phyloP scores from a whole-genome alignment of 2,329 filamentous ascomycete genomes.

The Pezicula carpinea region DNA sequence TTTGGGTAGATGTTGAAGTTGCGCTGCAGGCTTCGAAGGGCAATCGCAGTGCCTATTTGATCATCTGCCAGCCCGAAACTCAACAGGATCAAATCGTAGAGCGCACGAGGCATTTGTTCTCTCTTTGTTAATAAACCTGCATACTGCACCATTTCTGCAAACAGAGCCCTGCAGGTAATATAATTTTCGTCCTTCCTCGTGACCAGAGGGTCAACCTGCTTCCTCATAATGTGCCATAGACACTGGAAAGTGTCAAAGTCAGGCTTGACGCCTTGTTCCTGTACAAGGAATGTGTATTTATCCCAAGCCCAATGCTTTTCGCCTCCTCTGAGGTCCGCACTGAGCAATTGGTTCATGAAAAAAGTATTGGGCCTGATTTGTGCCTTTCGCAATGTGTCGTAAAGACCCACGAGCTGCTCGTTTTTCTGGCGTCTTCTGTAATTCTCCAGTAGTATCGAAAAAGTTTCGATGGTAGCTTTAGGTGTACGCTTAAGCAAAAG shows the following conservation, averaged over 20 bases:
- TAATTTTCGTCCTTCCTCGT: conserved; percentile 4
- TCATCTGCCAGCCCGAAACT: conserved; percentile 46
- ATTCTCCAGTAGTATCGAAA: conserved; percentile 68
- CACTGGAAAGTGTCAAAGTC: conserved; percentile 25
- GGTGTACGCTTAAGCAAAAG: conserved; percentile 38
- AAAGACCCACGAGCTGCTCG: conserved; percentile 53
- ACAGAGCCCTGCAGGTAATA: conserved; percentile 28
- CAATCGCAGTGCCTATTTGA: conserved; percentile 42
- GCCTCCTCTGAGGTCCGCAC: conserved; percentile 26
- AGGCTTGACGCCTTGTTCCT: conserved; percentile 15
- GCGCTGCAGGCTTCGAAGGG: conserved; percentile 39
- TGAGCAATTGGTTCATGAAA: conserved; percentile 76
- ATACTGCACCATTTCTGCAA: conserved; percentile 45
- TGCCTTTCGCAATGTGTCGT: conserved; percentile 56
- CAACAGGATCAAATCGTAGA: conserved; percentile 47
- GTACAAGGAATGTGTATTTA: conserved; percentile 19
- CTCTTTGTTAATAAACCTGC: conserved; percentile 25
- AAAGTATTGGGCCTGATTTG: conserved; percentile 65
- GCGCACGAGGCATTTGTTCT: conserved; percentile 38
- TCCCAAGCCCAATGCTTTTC: conserved; percentile 18
- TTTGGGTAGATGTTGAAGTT: conserved; percentile 41
- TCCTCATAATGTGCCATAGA: conserved; percentile 26
- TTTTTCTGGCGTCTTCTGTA: conserved; percentile 61
- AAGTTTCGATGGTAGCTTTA: conserved; percentile 71
- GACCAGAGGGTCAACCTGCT: conserved; percentile 14